phyloP scores from a whole-genome alignment of 192 early-diverging fungal genomes.

The Tieghemiomyces parasiticus region DNA sequence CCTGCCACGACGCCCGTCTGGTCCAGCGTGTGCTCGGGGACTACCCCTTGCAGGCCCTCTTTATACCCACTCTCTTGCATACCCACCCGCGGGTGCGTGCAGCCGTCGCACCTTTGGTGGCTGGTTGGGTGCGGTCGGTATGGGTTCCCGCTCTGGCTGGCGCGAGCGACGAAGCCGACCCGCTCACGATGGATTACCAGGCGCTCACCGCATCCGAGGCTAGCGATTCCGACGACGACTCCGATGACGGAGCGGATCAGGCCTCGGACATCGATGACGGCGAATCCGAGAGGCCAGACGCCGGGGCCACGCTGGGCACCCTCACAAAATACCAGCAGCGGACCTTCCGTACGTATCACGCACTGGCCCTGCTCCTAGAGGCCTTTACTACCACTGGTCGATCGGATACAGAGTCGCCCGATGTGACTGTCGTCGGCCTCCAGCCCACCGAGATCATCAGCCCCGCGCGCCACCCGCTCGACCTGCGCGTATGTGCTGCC shows the following conservation, averaged over 20 bases:
- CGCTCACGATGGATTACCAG: conserved; percentile 3
- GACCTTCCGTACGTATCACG: not conserved
- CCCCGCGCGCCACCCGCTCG: not conserved
- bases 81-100: conserved; percentile 50
- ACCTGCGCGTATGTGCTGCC: conserved; percentile 2
- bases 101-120: conserved; percentile 42
- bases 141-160: conserved; percentile 22
- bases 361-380: not conserved
- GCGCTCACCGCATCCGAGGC: too few relatives aligned
- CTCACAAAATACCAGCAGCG: not conserved
- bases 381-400: not conserved
- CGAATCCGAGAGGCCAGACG: not conserved
- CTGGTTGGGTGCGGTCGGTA: conserved; percentile 29
- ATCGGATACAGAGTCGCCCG: not conserved
- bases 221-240: too few relatives aligned
- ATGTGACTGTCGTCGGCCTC: not conserved
- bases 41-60: conserved; percentile 37
- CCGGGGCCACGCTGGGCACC: not conserved
- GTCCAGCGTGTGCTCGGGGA: conserved; percentile 28
- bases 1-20: conserved; percentile 10
- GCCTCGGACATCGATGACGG: conserved; percentile 13
- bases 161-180: conserved; percentile 12
- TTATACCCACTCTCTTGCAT: conserved; percentile 57
- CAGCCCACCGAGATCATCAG: not conserved
- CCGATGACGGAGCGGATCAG: conserved; percentile 13